These are phyloP conservation scores for Xylariaceae sp. DNA, from an alignment of 2,329 filamentous ascomycete species.

Conservation along the genomic window DNA sequence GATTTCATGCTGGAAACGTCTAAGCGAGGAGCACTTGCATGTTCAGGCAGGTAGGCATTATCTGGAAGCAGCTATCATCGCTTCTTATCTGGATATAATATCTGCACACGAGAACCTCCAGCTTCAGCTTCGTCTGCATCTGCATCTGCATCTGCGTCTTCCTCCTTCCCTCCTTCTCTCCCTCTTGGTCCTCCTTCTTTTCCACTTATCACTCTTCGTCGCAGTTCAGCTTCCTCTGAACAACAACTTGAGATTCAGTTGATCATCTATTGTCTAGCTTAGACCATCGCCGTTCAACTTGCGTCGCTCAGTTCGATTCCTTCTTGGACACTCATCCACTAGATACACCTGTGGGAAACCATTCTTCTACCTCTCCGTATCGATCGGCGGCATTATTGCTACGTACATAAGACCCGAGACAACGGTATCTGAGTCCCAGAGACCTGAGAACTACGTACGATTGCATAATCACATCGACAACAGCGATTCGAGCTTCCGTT, in stretches of 20 bases:
- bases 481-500: no score
- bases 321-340: not conserved
- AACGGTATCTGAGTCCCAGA: not conserved
- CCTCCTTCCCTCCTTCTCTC: not conserved
- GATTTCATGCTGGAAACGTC: not conserved
- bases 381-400: not conserved
- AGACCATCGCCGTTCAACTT: not conserved
- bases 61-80: not conserved
- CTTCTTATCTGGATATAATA: not conserved
- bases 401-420: not conserved
- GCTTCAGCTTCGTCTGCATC: not conserved
- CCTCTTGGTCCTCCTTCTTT: not conserved
- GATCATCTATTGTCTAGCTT: not conserved
- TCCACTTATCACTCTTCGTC: not conserved
- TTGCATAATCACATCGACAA: no score
- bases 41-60: not conserved
- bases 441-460: slow-evolving; percentile 5
- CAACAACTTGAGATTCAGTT: not conserved
- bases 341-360: not conserved
- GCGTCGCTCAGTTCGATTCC: not conserved
- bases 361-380: not conserved
- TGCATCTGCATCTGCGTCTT: no score
- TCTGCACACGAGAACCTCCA: not conserved
- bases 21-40: not conserved
- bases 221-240: not conserved